These are phyloP conservation scores for Bidens hawaiensis DNA, from an alignment of 140 eudicot species.

Conservation along the genomic window DNA sequence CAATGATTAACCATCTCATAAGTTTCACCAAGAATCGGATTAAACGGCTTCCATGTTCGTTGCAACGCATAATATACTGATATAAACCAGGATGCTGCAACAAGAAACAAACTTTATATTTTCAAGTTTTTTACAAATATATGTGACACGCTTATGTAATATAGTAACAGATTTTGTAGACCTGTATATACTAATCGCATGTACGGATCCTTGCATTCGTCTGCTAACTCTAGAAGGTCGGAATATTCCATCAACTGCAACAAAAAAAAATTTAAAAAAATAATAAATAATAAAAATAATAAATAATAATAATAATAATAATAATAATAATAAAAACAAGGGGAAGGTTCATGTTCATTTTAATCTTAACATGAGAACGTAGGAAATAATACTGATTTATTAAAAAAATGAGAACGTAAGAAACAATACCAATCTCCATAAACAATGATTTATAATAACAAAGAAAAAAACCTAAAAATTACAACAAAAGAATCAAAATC, in stretches of 20 bases:
- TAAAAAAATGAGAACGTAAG: no score
- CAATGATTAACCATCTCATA: constrained; percentile 84
- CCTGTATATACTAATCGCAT: constrained; percentile 88
- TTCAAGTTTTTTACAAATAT: background rate
- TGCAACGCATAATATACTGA: constrained; percentile 87
- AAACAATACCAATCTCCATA: no score
- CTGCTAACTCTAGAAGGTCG: constrained; percentile 71
- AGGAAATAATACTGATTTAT: no score
- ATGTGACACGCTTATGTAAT: background rate
- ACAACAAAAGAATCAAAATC: no score
- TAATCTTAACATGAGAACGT: no score
- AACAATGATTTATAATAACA: no score
- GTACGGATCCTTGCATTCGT: constrained; percentile 85
- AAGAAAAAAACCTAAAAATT: no score
- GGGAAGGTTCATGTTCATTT: no score
- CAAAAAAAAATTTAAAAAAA: background rate
- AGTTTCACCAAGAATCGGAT: constrained; percentile 96
- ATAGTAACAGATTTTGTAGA: constrained; percentile 7
- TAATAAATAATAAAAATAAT: constrained; percentile 2
- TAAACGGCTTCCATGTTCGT: constrained; percentile 95
- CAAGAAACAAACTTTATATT: background rate
- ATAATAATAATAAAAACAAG: no score
- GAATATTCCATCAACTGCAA: constrained; percentile 87
- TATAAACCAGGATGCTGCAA: constrained; percentile 86
- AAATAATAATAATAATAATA: no score